Conservation (phyloP, 2,329 filamentous ascomycete genomes). For the Pleoardoris graminearum region DNA sequence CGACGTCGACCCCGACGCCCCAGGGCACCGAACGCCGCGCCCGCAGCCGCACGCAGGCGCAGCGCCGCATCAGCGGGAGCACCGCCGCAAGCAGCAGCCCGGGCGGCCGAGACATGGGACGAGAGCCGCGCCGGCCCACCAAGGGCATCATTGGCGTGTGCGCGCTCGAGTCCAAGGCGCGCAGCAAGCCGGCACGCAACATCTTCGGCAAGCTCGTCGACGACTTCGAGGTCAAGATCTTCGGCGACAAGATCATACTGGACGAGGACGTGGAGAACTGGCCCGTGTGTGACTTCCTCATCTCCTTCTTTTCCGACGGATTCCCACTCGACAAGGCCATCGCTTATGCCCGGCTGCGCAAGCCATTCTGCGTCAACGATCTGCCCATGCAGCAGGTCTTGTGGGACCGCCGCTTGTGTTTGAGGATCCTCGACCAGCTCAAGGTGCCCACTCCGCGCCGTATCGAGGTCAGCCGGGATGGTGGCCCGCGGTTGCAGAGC, state of each 20-base stretch:
- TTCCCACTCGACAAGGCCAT: slow-evolving; percentile 98
- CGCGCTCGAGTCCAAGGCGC: slow-evolving; percentile 90
- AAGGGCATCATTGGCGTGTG: slow-evolving; percentile 84
- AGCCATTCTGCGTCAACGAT: slow-evolving; percentile 97
- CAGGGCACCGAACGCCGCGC: slow-evolving; percentile 33
- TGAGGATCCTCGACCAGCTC: slow-evolving; percentile 85
- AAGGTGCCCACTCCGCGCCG: slow-evolving; percentile 86
- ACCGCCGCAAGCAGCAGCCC: slow-evolving; percentile 82
- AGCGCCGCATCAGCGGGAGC: slow-evolving; percentile 78
- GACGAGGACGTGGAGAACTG: slow-evolving; percentile 97
- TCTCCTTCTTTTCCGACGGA: slow-evolving; percentile 97
- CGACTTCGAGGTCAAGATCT: slow-evolving; percentile 96
- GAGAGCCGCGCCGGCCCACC: slow-evolving; percentile 48
- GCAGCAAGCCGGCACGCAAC: slow-evolving; percentile 95
- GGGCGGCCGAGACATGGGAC: slow-evolving; percentile 63
- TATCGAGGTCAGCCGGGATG: slow-evolving; percentile 89
- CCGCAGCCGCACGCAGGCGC: slow-evolving; percentile 57
- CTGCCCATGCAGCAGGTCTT: slow-evolving; percentile 95
- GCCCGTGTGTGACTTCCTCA: slow-evolving; percentile 94
- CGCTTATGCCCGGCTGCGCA: slow-evolving; percentile 87
- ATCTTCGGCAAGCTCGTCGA: slow-evolving; percentile 91
- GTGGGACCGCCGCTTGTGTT: slow-evolving; percentile 91
- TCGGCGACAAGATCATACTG: slow-evolving; percentile 97
- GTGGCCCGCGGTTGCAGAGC: slow-evolving; percentile 75
- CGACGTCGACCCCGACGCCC: slow-evolving; percentile 19